A percentile compares a stretch with the other conserved stretches of the same genome.
These are phyloP conservation scores for Protea cynaroides DNA, from an alignment of 164 flowering plant genomes.

Conservation along the genomic window DNA sequence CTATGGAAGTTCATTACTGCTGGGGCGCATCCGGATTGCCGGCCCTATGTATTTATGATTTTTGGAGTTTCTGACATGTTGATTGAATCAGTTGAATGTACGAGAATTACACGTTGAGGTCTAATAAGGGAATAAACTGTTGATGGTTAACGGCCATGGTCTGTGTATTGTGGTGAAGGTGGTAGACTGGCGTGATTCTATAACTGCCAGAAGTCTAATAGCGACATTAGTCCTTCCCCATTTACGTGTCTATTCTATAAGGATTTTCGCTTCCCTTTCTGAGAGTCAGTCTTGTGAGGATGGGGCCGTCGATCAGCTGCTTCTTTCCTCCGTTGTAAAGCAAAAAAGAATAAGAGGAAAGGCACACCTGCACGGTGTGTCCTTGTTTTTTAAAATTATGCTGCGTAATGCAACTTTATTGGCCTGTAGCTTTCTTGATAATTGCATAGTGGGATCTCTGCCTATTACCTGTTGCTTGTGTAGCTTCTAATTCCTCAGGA, in stretches of 20 bases:
- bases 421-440: not conserved
- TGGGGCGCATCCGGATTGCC: too few relatives aligned
- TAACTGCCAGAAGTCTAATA: not conserved
- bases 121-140: not conserved
- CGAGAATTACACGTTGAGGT: not conserved
- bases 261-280: not conserved
- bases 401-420: not conserved
- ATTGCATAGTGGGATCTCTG: not conserved
- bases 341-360: not conserved
- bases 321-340: not conserved
- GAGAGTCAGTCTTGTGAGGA: not conserved
- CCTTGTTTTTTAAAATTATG: not conserved
- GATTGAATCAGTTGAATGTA: not conserved
- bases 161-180: not conserved
- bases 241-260: not conserved
- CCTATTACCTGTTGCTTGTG: not conserved
- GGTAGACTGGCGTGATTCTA: too few relatives aligned
- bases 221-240: not conserved
- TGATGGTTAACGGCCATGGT: not conserved
- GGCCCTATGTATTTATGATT: not conserved
- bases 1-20: too few relatives aligned
- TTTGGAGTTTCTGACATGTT: not conserved
- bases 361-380: not conserved
- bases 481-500: not conserved
- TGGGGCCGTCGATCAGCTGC: not conserved